Percentiles rank a stretch among this genome's conserved stretches.
Evolutionary conservation across 495 filamentous ascomycete species (phyloP).

Genomic region (Melanomma pulvis-pyrius): DNA sequence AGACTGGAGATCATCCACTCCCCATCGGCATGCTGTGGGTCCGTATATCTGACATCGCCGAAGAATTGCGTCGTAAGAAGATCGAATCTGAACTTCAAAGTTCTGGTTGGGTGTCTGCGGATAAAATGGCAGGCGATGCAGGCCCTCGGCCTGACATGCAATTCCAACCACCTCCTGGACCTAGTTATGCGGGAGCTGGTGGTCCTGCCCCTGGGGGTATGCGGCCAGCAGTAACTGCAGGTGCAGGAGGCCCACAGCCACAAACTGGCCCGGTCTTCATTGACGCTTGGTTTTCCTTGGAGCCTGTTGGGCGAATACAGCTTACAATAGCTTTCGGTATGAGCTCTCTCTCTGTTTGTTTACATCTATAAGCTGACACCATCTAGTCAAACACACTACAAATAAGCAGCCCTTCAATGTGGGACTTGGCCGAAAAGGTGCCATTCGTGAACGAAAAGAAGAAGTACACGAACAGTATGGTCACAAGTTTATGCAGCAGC

Average conservation of each 20-base stretch:
- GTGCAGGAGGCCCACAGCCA: slow-evolving; percentile 42
- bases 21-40: slow-evolving; percentile 97
- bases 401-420: slow-evolving; percentile 76
- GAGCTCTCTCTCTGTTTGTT: not conserved
- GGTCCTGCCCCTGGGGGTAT: slow-evolving; percentile 41
- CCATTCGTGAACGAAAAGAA: slow-evolving; percentile 94
- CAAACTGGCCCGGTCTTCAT: slow-evolving; percentile 67
- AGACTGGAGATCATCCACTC: slow-evolving; percentile 81
- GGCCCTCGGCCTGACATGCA: slow-evolving; percentile 44
- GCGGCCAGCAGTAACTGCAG: slow-evolving; percentile 43
- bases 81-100: slow-evolving; percentile 91
- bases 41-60: slow-evolving; percentile 92
- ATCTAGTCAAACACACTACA: slow-evolving; percentile 66
- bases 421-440: slow-evolving; percentile 91
- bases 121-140: slow-evolving; percentile 74
- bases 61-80: slow-evolving; percentile 96
- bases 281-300: slow-evolving; percentile 95
- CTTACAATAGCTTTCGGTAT: slow-evolving; percentile 85
- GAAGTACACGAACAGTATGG: slow-evolving; percentile 97
- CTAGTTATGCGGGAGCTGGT: slow-evolving; percentile 39
- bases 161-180: slow-evolving; percentile 50
- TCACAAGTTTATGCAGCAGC: slow-evolving; percentile 96
- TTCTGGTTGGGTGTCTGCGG: slow-evolving; percentile 94
- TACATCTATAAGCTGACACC: slow-evolving; percentile 44
- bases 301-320: slow-evolving; percentile 88